Evolutionary conservation across 805 yeast genomes (phyloP).

Genomic region (Saccharomycopsis vini): DNA sequence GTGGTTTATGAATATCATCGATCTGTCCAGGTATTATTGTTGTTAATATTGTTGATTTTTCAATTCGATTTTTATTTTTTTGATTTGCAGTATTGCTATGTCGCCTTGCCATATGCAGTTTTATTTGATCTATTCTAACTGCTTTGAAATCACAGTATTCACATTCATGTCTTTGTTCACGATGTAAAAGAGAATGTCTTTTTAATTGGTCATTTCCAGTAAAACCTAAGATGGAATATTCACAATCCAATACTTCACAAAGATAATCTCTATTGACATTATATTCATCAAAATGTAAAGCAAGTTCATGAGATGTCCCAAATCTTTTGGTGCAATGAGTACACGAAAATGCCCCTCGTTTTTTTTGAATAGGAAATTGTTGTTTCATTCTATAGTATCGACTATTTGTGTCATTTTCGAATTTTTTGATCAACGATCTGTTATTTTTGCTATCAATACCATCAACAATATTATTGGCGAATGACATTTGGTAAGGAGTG

Average conservation of each 20-base stretch:
- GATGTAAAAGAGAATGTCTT: slow-evolving; percentile 15
- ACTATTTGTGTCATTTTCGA: slow-evolving; percentile 5
- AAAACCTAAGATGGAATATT: slow-evolving; percentile 14
- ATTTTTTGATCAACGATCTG: too few species aligned
- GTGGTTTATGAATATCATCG: too few species aligned
- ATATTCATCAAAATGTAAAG: slow-evolving; percentile 15
- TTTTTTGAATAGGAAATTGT: slow-evolving; percentile 19
- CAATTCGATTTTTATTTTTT: slow-evolving; percentile 23
- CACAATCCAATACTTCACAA: slow-evolving; percentile 10
- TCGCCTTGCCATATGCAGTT: slow-evolving; percentile 14
- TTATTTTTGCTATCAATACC: too few species aligned
- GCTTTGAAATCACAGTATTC: slow-evolving; percentile 7
- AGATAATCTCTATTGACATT: slow-evolving; percentile 9
- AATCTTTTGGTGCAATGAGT: slow-evolving; percentile 15
- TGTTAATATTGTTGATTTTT: too few species aligned
- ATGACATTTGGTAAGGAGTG: too few species aligned
- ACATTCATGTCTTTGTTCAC: slow-evolving; percentile 13
- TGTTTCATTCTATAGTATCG: slow-evolving; percentile 13
- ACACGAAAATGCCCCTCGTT: slow-evolving; percentile 30
- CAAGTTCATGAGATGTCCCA: slow-evolving; percentile 12
- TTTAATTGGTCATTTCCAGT: slow-evolving; percentile 12
- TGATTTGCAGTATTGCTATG: slow-evolving; percentile 14
- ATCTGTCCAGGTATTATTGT: too few species aligned
- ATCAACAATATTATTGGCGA: too few species aligned
- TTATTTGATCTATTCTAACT: slow-evolving; percentile 15